These are phyloP conservation scores for Stemphylium beticola DNA, from an alignment of 2,329 filamentous ascomycete genomes.

Conservation along the genomic window DNA sequence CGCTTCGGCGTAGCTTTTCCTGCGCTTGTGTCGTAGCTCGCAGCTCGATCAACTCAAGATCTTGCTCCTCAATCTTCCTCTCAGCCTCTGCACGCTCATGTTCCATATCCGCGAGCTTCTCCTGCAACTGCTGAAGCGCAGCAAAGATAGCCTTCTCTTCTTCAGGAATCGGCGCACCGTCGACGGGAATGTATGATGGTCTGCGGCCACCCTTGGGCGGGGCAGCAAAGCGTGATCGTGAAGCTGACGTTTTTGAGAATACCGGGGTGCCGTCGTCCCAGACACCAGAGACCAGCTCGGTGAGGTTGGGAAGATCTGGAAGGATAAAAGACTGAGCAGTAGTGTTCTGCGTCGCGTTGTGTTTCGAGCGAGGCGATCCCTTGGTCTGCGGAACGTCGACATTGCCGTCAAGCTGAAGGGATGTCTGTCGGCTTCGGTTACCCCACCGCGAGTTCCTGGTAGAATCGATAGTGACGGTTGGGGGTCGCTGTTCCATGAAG, in stretches of 20 bases:
- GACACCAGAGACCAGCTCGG: slow-evolving; percentile 65
- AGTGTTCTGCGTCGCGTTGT: slow-evolving; percentile 54
- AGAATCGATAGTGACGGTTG: slow-evolving; percentile 48
- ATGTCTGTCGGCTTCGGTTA: slow-evolving; percentile 51
- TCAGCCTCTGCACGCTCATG: slow-evolving; percentile 60
- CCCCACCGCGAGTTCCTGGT: slow-evolving; percentile 64
- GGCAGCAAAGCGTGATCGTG: slow-evolving; percentile 62
- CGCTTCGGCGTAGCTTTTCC: slow-evolving; percentile 50
- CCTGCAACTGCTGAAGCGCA: slow-evolving; percentile 64
- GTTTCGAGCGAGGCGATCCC: slow-evolving; percentile 38
- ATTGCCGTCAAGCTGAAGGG: slow-evolving; percentile 43
- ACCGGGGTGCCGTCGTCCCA: slow-evolving; percentile 65
- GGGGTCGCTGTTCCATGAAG: slow-evolving; percentile 58
- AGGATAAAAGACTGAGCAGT: slow-evolving; percentile 67
- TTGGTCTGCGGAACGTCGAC: slow-evolving; percentile 31
- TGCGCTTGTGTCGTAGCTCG: slow-evolving; percentile 55
- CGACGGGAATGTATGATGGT: slow-evolving; percentile 54
- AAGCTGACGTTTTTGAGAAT: slow-evolving; percentile 57
- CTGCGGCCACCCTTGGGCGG: slow-evolving; percentile 42
- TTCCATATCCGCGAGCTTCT: slow-evolving; percentile 64
- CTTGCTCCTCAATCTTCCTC: slow-evolving; percentile 57
- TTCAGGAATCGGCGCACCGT: slow-evolving; percentile 63
- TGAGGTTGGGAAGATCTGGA: slow-evolving; percentile 66
- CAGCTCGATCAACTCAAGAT: slow-evolving; percentile 60
- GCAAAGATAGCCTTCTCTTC: slow-evolving; percentile 69